These are phyloP conservation scores for Nigrospora oryzae DNA, from an alignment of 2,329 filamentous ascomycete species.

Conservation along the genomic window DNA sequence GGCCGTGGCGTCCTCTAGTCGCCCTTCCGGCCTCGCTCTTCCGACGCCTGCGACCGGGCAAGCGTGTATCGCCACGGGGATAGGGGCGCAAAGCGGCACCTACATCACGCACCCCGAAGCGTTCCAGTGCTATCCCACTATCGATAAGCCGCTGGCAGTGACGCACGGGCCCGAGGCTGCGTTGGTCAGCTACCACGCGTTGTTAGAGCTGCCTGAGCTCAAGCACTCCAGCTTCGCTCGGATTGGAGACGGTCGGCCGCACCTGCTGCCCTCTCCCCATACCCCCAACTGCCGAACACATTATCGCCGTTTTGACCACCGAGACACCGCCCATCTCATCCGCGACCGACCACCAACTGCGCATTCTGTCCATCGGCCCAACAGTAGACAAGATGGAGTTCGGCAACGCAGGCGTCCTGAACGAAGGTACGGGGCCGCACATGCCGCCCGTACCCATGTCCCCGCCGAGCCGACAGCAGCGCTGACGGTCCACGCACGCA, in stretches of 20 bases:
- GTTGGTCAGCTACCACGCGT: background rate
- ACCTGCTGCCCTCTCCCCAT: background rate
- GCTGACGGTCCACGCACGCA: conserved; percentile 29
- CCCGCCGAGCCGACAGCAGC: background rate
- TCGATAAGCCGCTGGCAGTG: no score
- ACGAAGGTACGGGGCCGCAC: conserved; percentile 42
- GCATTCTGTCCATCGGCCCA: background rate
- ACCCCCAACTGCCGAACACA: background rate
- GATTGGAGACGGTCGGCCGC: background rate
- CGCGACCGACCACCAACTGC: background rate
- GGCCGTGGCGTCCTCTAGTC: no score
- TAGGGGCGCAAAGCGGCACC: no score
- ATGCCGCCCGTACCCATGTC: background rate
- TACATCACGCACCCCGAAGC: no score
- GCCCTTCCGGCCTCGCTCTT: no score
- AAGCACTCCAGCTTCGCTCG: background rate
- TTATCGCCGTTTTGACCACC: no score
- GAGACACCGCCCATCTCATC: no score
- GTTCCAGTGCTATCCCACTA: no score
- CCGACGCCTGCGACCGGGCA: no score
- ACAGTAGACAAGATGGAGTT: conserved; percentile 46
- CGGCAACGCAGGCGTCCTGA: conserved; percentile 51
- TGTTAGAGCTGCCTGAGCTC: conserved; percentile 1
- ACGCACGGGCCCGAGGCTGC: background rate
- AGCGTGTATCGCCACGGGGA: no score